Conservation (phyloP, 2,329 filamentous ascomycete genomes). For the Arthrobotrys entomopaga region DNA sequence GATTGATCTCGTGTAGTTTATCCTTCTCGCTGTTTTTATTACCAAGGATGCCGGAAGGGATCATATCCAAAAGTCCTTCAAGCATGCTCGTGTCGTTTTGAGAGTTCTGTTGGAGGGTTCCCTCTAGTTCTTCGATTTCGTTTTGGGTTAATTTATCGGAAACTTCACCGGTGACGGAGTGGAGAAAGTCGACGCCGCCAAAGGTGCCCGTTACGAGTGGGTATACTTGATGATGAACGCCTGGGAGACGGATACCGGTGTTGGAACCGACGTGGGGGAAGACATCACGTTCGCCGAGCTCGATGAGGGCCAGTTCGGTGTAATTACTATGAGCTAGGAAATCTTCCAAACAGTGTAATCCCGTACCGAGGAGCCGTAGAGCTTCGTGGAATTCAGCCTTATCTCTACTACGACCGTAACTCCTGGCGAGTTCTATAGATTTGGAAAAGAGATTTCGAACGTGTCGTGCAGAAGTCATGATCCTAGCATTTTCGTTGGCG, state of each 20-base stretch:
- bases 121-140: conserved; percentile 87
- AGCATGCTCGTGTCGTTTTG: conserved; percentile 68
- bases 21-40: conserved; percentile 76
- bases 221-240: conserved; percentile 74
- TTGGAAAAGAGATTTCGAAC: conserved; percentile 77
- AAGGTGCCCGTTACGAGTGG: conserved; percentile 91
- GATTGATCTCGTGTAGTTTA: conserved; percentile 71
- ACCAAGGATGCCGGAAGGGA: conserved; percentile 80
- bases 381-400: conserved; percentile 87
- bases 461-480: conserved; percentile 83
- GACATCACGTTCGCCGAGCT: conserved; percentile 80
- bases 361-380: conserved; percentile 85
- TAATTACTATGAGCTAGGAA: conserved; percentile 96
- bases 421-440: conserved; percentile 82
- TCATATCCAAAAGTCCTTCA: conserved; percentile 80
- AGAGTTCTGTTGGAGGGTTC: conserved; percentile 74
- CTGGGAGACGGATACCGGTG: conserved; percentile 76
- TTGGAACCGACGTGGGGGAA: conserved; percentile 87
- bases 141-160: conserved; percentile 91
- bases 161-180: conserved; percentile 82
- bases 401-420: conserved; percentile 73
- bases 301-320: conserved; percentile 84
- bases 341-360: conserved; percentile 89
- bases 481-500: conserved; percentile 79
- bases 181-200: conserved; percentile 91